Percentiles rank a stretch among this genome's conserved stretches.
These are phyloP conservation scores for Protomyces gravidus DNA, from an alignment of 1,139 yeast genomes.

Conservation along the genomic window DNA sequence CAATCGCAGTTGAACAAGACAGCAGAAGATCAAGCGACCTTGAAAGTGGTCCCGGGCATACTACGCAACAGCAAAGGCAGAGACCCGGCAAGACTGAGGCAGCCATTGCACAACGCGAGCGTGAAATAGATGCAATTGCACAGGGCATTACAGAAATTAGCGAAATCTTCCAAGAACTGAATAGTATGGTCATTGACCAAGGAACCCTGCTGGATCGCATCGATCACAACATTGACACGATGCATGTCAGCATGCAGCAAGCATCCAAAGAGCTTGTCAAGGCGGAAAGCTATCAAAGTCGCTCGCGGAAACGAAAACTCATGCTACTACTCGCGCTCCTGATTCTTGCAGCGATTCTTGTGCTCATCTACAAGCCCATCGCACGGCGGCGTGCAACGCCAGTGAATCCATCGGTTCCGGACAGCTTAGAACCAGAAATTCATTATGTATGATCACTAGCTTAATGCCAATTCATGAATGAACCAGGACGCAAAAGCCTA, in stretches of 20 bases:
- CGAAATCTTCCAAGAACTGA: conserved; percentile 89
- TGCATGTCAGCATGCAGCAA: conserved; percentile 66
- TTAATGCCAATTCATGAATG: background rate
- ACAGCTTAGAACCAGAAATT: background rate
- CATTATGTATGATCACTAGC: background rate
- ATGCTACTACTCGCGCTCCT: conserved; percentile 67
- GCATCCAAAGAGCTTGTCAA: conserved; percentile 62
- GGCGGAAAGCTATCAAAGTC: conserved; percentile 76
- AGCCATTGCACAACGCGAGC: conserved; percentile 67
- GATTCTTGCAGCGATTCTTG: conserved; percentile 65
- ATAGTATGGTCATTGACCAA: conserved; percentile 85
- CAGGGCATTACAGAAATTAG: conserved; percentile 91
- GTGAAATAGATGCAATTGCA: conserved; percentile 83
- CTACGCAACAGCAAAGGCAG: background rate
- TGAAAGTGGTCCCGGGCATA: background rate
- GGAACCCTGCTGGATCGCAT: conserved; percentile 90
- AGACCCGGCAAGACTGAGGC: conserved; percentile 36
- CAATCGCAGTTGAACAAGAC: conserved; percentile 4
- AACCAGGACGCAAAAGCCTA: background rate
- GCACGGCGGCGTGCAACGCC: background rate
- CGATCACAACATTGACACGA: conserved; percentile 80
- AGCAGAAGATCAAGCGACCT: background rate
- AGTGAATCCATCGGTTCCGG: background rate
- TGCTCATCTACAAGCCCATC: conserved; percentile 48
- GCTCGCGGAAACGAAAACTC: conserved; percentile 86